Evolutionary conservation across 2,329 filamentous ascomycete genomes (phyloP).

Genomic region (Exophiala aquamarina): DNA sequence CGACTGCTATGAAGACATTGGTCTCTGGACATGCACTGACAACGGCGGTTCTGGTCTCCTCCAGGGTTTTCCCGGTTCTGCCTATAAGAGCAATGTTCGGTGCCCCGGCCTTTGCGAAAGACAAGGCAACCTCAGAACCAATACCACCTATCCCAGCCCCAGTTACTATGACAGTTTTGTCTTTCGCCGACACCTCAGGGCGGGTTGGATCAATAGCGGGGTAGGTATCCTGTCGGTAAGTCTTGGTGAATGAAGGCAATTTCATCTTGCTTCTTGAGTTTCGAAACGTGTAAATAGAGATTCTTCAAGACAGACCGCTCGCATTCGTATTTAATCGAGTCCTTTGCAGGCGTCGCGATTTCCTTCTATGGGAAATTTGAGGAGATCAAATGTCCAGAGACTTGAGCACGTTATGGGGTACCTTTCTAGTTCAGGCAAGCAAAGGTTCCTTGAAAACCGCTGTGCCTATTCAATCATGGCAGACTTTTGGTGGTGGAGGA

Average conservation of each 20-base stretch:
- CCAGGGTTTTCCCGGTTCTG: slow-evolving; percentile 36
- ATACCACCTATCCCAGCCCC: slow-evolving; percentile 55
- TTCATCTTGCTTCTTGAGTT: slow-evolving; percentile 13
- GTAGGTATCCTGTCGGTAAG: slow-evolving; percentile 39
- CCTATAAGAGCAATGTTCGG: slow-evolving; percentile 40
- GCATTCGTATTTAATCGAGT: no score
- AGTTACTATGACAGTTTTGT: slow-evolving; percentile 52
- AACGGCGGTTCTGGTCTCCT: slow-evolving; percentile 28
- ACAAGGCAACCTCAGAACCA: slow-evolving; percentile 52
- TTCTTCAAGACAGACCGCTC: no score
- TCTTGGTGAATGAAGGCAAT: slow-evolving; percentile 36
- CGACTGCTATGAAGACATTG: slow-evolving; percentile 40
- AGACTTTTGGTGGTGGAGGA: no score
- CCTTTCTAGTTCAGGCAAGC: no score
- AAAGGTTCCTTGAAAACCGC: no score
- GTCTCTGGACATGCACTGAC: slow-evolving; percentile 10
- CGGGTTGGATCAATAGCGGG: slow-evolving; percentile 39
- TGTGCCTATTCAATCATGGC: no score
- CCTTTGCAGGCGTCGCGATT: no score
- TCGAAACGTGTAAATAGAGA: no score
- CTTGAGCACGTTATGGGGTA: no score
- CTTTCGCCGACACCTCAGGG: slow-evolving; percentile 34
- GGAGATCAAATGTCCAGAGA: no score
- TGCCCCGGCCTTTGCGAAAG: slow-evolving; percentile 56
- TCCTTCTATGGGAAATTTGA: no score